phyloP scores from a whole-genome alignment of 306 rosid species.

The Acacia confusa region DNA sequence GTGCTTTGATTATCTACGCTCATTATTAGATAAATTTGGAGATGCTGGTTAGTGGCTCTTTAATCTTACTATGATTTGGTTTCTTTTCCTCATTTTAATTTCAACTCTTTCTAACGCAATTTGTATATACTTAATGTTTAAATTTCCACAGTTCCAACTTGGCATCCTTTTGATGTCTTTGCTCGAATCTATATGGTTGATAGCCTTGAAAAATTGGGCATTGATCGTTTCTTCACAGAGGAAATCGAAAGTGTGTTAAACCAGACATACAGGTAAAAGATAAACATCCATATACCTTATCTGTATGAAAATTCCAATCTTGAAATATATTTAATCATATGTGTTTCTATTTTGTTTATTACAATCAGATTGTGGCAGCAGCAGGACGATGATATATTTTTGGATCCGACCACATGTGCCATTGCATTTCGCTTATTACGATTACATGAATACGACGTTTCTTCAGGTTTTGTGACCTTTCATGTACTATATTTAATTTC shows the following conservation, averaged over 20 bases:
- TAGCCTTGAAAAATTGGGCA: slow-evolving; percentile 74
- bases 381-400: slow-evolving; percentile 63
- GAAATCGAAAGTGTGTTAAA: slow-evolving; percentile 66
- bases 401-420: slow-evolving; percentile 73
- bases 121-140: neutral
- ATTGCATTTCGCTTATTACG: slow-evolving; percentile 79
- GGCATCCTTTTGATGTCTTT: slow-evolving; percentile 68
- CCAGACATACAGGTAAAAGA: slow-evolving; percentile 62
- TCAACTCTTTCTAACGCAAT: neutral
- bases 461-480: slow-evolving; percentile 49
- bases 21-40: slow-evolving; percentile 50
- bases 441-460: slow-evolving; percentile 69
- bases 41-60: slow-evolving; percentile 41
- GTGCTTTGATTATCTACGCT: slow-evolving; percentile 46
- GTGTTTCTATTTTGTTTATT: neutral
- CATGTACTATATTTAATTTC: neutral
- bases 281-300: too few species aligned
- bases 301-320: neutral
- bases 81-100: neutral
- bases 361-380: slow-evolving; percentile 63
- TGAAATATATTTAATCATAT: too few species aligned
- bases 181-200: slow-evolving; percentile 69
- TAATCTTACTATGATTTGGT: neutral
- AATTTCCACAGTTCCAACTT: slow-evolving; percentile 69
- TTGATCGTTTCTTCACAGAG: slow-evolving; percentile 61